Percentiles rank a stretch among this genome's conserved stretches.
Evolutionary conservation across 2,329 filamentous ascomycete species (phyloP).

Genomic region (Orbilia blumenaviensis): DNA sequence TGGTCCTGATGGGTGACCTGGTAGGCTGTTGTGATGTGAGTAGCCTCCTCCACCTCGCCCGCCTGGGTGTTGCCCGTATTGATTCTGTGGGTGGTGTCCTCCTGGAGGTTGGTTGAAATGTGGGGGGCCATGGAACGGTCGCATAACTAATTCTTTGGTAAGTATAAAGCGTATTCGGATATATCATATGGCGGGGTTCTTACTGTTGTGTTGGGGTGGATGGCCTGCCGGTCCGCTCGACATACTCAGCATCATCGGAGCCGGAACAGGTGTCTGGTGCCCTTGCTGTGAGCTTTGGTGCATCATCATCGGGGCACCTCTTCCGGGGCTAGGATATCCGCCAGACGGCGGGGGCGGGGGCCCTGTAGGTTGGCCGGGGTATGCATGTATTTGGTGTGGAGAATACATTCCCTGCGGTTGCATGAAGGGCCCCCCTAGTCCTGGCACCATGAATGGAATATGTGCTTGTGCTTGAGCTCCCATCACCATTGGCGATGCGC

Average conservation of each 20-base stretch:
- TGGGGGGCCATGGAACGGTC: constrained; percentile 68
- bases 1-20: constrained; percentile 60
- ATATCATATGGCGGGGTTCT: constrained; percentile 68
- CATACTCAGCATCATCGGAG: constrained; percentile 78
- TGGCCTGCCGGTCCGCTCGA: constrained; percentile 80
- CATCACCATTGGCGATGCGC: constrained; percentile 78
- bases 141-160: constrained; percentile 65
- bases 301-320: constrained; percentile 90
- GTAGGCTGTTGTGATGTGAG: constrained; percentile 52
- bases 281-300: constrained; percentile 94
- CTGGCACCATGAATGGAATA: constrained; percentile 59
- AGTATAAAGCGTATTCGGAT: constrained; percentile 67
- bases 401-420: constrained; percentile 81
- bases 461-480: constrained; percentile 68
- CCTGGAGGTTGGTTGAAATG: constrained; percentile 66
- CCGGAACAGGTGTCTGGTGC: constrained; percentile 70
- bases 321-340: constrained; percentile 87
- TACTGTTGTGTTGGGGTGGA: constrained; percentile 73
- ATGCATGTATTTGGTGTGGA: constrained; percentile 75
- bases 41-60: constrained; percentile 48
- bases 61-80: constrained; percentile 61
- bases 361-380: constrained; percentile 66
- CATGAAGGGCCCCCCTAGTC: constrained; percentile 65
- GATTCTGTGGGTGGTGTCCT: constrained; percentile 57
- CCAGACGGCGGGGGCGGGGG: constrained; percentile 71